A percentile compares a stretch with the other conserved stretches of the same genome.
Evolutionary conservation across 1,284 basidiomycete species (phyloP).

Genomic region (Boletus mariae): DNA sequence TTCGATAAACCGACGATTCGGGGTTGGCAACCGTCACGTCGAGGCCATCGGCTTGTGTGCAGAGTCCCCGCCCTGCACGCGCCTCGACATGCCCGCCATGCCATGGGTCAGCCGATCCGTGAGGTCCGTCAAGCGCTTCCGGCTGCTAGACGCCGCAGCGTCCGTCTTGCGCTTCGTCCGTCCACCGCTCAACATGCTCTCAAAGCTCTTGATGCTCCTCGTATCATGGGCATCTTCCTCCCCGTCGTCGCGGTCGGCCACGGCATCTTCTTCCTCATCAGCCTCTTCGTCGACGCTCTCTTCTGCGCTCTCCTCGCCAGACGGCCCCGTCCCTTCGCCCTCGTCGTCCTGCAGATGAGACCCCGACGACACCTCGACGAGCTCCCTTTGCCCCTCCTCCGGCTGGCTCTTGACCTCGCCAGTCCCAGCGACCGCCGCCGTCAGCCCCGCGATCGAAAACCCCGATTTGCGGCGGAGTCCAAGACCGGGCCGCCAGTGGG

Average conservation of each 20-base stretch:
- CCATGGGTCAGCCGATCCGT: constrained; percentile 69
- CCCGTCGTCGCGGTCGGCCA: constrained; percentile 18
- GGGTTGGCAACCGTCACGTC: constrained; percentile 36
- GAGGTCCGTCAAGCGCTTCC: constrained; percentile 44
- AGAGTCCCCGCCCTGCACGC: constrained; percentile 29
- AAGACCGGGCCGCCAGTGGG: no score
- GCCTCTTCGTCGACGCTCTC: constrained; percentile 24
- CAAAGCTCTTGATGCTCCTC: constrained; percentile 67
- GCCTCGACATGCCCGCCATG: constrained; percentile 39
- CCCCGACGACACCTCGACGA: constrained; percentile 51
- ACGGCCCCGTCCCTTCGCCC: background rate
- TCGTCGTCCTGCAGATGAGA: constrained; percentile 40
- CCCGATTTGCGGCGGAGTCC: no score
- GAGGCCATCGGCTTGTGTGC: constrained; percentile 31
- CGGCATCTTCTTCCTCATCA: constrained; percentile 11
- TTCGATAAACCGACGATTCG: constrained; percentile 59
- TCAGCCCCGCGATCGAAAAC: no score
- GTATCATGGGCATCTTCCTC: constrained; percentile 31
- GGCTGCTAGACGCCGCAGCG: constrained; percentile 23
- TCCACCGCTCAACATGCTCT: constrained; percentile 69
- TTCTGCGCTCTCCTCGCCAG: constrained; percentile 21
- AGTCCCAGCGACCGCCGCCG: no score
- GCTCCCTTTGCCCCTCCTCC: constrained; percentile 46
- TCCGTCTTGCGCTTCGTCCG: constrained; percentile 4
- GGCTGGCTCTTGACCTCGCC: constrained; percentile 39